Evolutionary conservation across 2,329 filamentous ascomycete species (phyloP), one percentile per base, ranked within the genome.

Genomic region (Pestalotiopsis sp.): DNA sequence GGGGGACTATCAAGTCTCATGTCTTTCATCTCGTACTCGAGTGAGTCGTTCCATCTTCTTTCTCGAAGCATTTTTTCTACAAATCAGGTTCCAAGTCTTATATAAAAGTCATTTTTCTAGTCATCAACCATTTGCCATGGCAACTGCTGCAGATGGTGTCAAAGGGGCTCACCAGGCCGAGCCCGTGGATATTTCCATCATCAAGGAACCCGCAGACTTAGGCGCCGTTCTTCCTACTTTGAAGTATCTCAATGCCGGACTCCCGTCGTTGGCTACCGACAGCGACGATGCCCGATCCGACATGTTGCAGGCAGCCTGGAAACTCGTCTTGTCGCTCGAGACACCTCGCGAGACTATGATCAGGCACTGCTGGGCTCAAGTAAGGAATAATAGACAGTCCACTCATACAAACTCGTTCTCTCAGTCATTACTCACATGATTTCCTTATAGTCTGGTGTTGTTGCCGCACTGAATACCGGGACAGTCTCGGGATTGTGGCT

Each of bases 281-380:
- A 25, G 55, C 20, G 64, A 66, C 25, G 64, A 66, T 27, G 71
- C 71, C 6, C 77, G 80, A 1, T 71, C 76, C 9, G 72, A 74
- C n/a, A 72, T 83, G 2, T 71, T 80, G n/a, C 71, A 75, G 1
- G 77, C 79, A 67, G 80, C 81, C 1, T 76, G 78, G 27, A 70
- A 72, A 0, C 70, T 79, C 0, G 75, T 79, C 49, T 74, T 76
- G 36, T 78, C 81, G 0, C 74, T 83, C 0, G 83, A 86, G 71
- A 85, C 82, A 0, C 84, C 84, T 0, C 77, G 83, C 5, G 84
- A 86, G 74, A 82, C 82, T 0, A 84, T 85, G 78, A 78, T 85
- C 65, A 77, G 81, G 66, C 82, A 85, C 60, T 78, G 74, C 70
- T 86, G 83, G 82, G 81, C 81, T 0, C 78, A 85, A 77, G 64